Evolutionary conservation across 768 basidiomycete species (phyloP).

Genomic region (Rickenella mellea): DNA sequence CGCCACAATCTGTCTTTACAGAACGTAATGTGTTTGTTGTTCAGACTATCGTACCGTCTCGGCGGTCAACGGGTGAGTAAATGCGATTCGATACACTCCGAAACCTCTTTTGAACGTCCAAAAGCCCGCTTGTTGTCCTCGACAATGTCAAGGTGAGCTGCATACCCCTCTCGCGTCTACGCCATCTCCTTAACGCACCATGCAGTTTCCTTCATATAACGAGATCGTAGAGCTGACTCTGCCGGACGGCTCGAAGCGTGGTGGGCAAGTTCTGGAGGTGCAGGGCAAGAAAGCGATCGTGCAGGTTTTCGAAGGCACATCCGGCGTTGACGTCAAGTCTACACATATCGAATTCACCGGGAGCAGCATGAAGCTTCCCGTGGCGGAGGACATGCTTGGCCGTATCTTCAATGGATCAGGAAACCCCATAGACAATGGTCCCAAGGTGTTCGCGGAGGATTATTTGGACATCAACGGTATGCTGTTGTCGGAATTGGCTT

Average conservation of each 20-base stretch:
- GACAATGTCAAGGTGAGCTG: conserved; percentile 90
- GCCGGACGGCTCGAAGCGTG: conserved; percentile 90
- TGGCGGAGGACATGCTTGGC: conserved; percentile 97
- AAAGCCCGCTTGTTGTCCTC: conserved; percentile 86
- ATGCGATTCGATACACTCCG: conserved; percentile 4
- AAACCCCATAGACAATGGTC: conserved; percentile 95
- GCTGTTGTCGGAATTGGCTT: conserved; percentile 14
- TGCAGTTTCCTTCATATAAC: conserved; percentile 92
- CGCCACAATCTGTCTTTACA: conserved; percentile 10
- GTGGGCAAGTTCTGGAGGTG: conserved; percentile 96
- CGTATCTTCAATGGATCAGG: conserved; percentile 99
- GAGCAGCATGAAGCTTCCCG: conserved; percentile 96
- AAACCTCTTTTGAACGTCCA: conserved; percentile 7
- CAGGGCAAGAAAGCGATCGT: conserved; percentile 99
- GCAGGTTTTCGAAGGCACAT: conserved; percentile 97
- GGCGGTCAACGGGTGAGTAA: conserved; percentile 87
- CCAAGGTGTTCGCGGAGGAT: conserved; percentile 98
- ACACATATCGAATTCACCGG: conserved; percentile 98
- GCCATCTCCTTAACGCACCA: not conserved
- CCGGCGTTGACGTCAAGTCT: conserved; percentile 93
- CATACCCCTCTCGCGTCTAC: not conserved
- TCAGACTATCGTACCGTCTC: conserved; percentile 97
- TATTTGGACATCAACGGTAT: conserved; percentile 97
- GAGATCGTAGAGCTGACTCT: conserved; percentile 95
- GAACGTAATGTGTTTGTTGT: conserved; percentile 5